Evolutionary conservation across 2,329 filamentous ascomycete species (phyloP).

Genomic region (Penicillium sp.): DNA sequence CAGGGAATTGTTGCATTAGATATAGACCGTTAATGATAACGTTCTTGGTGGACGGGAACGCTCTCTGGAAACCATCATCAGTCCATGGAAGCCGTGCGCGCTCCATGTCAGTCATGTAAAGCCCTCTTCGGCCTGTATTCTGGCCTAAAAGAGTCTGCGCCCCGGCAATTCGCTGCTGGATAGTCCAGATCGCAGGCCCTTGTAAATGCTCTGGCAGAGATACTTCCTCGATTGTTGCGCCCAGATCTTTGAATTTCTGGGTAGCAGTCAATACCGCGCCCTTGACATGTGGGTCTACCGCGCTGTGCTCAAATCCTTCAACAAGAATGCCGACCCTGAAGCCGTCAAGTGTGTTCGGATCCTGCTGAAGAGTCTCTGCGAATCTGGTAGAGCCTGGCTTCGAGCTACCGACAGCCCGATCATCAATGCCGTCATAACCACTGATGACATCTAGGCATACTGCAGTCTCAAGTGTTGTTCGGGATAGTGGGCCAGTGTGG

Average conservation of each 20-base stretch:
- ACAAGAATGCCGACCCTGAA: slow-evolving; percentile 45
- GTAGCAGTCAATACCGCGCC: slow-evolving; percentile 46
- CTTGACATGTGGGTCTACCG: slow-evolving; percentile 44
- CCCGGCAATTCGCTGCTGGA: slow-evolving; percentile 42
- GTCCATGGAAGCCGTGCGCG: slow-evolving; percentile 49
- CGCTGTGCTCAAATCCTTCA: slow-evolving; percentile 47
- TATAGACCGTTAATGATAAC: slow-evolving; percentile 45
- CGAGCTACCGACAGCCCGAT: slow-evolving; percentile 40
- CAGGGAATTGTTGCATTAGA: slow-evolving; percentile 40
- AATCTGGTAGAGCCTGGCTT: slow-evolving; percentile 27
- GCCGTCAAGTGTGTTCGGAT: slow-evolving; percentile 16
- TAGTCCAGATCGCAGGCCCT: slow-evolving; percentile 52
- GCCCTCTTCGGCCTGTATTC: slow-evolving; percentile 49
- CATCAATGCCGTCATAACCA: slow-evolving; percentile 53
- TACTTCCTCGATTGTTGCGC: slow-evolving; percentile 53
- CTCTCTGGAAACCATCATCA: slow-evolving; percentile 51
- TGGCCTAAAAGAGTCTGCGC: slow-evolving; percentile 46
- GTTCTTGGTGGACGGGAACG: slow-evolving; percentile 48
- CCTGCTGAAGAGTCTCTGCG: slow-evolving; percentile 11
- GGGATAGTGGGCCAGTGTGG: slow-evolving; percentile 50
- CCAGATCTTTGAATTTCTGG: slow-evolving; percentile 45
- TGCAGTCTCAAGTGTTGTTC: slow-evolving; percentile 45
- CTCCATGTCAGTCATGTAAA: slow-evolving; percentile 55
- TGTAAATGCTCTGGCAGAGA: slow-evolving; percentile 51
- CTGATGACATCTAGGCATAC: slow-evolving; percentile 48